Evolutionary conservation across 305 asterid genomes (phyloP).

Genomic region (Fraxinus sp.): DNA sequence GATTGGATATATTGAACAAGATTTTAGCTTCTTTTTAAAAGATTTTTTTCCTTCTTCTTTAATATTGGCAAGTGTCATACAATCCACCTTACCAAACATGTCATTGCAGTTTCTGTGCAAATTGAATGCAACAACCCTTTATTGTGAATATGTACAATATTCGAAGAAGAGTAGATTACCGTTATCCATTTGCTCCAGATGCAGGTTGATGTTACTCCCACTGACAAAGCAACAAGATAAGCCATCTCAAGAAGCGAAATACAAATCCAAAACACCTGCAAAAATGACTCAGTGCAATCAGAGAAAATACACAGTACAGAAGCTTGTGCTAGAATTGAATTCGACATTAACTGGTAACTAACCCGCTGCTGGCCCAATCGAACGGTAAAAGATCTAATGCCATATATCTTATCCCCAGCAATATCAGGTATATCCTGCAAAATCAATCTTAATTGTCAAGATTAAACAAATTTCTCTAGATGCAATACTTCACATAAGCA

Average conservation of each 20-base stretch:
- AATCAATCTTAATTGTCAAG: not conserved
- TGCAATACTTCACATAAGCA: not conserved
- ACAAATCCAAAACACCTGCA: slow-evolving; percentile 34
- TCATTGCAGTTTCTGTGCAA: not conserved
- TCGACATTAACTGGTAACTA: slow-evolving; percentile 1
- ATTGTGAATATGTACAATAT: not conserved
- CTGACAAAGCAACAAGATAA: slow-evolving; percentile 1
- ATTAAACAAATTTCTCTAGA: not conserved
- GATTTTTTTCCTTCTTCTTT: not conserved
- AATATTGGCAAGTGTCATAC: not conserved
- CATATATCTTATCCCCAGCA: slow-evolving; percentile 6
- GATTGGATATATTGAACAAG: not conserved
- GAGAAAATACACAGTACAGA: not conserved
- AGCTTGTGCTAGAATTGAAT: not conserved
- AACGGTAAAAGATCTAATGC: not conserved
- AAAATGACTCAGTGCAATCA: not conserved
- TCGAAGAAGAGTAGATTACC: slow-evolving; percentile 12
- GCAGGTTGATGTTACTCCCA: slow-evolving; percentile 30
- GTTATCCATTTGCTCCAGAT: slow-evolving; percentile 46
- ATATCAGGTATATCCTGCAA: slow-evolving; percentile 11
- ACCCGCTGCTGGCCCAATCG: slow-evolving; percentile 46
- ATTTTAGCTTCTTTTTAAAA: not conserved
- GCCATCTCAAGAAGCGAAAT: slow-evolving; percentile 5
- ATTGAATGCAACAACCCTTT: not conserved
- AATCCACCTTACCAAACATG: not conserved